These are phyloP conservation scores for Antrodiella citrinella DNA, from an alignment of 768 basidiomycete genomes.

Conservation along the genomic window DNA sequence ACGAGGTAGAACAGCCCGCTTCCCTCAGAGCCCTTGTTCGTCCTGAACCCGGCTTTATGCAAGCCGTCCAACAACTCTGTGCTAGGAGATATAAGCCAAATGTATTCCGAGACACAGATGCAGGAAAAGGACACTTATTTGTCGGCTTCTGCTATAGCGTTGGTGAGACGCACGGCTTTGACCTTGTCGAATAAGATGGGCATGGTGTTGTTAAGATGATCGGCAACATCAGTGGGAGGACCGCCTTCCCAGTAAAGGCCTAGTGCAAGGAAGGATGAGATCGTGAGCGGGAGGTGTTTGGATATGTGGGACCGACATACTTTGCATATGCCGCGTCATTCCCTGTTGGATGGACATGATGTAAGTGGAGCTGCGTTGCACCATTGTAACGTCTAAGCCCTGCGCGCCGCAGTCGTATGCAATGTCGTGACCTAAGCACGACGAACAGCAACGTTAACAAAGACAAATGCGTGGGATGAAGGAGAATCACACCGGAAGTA, in stretches of 20 bases:
- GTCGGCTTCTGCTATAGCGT: background rate
- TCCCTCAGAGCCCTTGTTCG: background rate
- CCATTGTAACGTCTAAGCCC: background rate
- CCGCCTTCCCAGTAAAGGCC: background rate
- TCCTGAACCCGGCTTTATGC: background rate
- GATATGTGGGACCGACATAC: background rate
- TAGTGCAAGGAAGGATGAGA: background rate
- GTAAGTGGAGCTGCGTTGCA: background rate
- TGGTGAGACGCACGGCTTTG: background rate
- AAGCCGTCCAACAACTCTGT: background rate
- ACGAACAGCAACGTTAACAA: background rate
- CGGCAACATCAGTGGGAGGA: background rate
- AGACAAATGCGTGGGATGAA: background rate
- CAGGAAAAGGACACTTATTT: background rate
- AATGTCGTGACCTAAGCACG: conserved; percentile 35
- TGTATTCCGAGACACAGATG: background rate
- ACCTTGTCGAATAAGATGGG: background rate
- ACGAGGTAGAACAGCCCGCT: background rate
- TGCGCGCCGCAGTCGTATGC: conserved; percentile 30
- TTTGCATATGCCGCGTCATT: background rate
- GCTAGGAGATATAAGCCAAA: background rate
- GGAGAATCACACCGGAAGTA: conserved; percentile 17
- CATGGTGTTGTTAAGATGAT: background rate
- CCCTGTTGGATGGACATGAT: background rate
- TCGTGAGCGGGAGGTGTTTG: background rate